Percentiles rank a stretch among this genome's conserved stretches.
These are phyloP conservation scores for Dipodascopsis uninucleata DNA, from an alignment of 805 yeast species.

Conservation along the genomic window DNA sequence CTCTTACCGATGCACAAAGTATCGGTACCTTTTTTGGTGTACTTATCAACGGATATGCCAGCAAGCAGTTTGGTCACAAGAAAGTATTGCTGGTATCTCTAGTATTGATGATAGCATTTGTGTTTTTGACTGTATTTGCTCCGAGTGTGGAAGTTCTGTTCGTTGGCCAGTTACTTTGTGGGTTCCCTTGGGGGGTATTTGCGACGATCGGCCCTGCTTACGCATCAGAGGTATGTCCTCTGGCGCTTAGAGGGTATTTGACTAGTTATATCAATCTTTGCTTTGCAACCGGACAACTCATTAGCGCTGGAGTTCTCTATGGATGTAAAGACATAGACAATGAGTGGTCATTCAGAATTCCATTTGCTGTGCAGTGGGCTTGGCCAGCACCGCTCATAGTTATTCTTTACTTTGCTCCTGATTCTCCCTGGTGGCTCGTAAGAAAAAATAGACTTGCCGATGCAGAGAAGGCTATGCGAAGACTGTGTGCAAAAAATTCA, in stretches of 20 bases:
- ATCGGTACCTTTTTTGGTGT: slow-evolving; percentile 49
- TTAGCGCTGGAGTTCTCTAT: slow-evolving; percentile 52
- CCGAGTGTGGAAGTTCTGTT: slow-evolving; percentile 39
- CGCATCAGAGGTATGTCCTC: slow-evolving; percentile 57
- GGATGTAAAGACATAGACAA: slow-evolving; percentile 32
- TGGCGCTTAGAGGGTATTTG: slow-evolving; percentile 48
- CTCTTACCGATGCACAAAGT: slow-evolving; percentile 33
- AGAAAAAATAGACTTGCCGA: slow-evolving; percentile 5
- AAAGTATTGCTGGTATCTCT: slow-evolving; percentile 41
- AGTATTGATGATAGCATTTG: slow-evolving; percentile 39
- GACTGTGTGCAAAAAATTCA: too few species aligned
- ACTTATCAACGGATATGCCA: slow-evolving; percentile 43
- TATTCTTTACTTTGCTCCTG: slow-evolving; percentile 42
- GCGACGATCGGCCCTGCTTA: slow-evolving; percentile 51
- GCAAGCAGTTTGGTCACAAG: slow-evolving; percentile 48
- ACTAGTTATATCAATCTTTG: slow-evolving; percentile 51
- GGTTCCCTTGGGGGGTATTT: slow-evolving; percentile 55
- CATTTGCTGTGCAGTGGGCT: slow-evolving; percentile 60
- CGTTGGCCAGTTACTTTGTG: slow-evolving; percentile 41
- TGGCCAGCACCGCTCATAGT: slow-evolving; percentile 52
- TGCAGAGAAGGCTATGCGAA: slow-evolving; percentile 4
- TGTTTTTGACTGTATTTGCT: slow-evolving; percentile 49
- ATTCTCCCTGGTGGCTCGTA: slow-evolving; percentile 25
- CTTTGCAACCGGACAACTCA: slow-evolving; percentile 56
- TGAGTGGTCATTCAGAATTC: slow-evolving; percentile 48